Conservation (phyloP, 2,329 filamentous ascomycete genomes). For the Beauveria sp. region DNA sequence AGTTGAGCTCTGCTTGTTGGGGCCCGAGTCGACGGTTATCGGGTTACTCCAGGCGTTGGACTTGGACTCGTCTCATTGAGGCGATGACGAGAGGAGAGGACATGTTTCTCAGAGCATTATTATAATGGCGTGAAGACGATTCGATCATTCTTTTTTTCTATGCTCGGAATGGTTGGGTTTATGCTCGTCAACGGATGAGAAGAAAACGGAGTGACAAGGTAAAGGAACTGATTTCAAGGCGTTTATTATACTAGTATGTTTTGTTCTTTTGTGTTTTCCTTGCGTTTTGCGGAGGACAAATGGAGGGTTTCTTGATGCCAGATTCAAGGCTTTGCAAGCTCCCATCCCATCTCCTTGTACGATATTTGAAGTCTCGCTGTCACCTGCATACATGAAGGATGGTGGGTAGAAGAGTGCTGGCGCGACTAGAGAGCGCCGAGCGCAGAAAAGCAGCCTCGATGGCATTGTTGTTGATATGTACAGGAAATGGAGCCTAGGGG, state of each 20-base stretch:
- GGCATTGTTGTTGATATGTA: conserved; percentile 8
- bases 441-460: not conserved
- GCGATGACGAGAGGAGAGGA: not conserved
- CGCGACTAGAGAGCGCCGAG: not conserved
- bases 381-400: not conserved
- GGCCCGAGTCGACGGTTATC: not conserved
- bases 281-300: not conserved
- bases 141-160: not conserved
- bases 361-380: not conserved
- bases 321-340: not conserved
- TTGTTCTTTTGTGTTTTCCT: not conserved
- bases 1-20: not conserved
- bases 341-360: not conserved
- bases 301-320: not conserved
- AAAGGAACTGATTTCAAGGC: conserved; percentile 6
- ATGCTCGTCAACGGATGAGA: not conserved
- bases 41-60: not conserved
- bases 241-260: not conserved
- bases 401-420: not conserved
- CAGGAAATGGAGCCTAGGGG: not conserved
- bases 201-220: conserved; percentile 7
- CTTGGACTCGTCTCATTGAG: not conserved
- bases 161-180: not conserved
- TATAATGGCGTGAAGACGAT: not conserved
- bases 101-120: not conserved